Evolutionary conservation across 2,329 filamentous ascomycete genomes (phyloP), one percentile per base, ranked within the genome.

Genomic region (Venturia asperata): DNA sequence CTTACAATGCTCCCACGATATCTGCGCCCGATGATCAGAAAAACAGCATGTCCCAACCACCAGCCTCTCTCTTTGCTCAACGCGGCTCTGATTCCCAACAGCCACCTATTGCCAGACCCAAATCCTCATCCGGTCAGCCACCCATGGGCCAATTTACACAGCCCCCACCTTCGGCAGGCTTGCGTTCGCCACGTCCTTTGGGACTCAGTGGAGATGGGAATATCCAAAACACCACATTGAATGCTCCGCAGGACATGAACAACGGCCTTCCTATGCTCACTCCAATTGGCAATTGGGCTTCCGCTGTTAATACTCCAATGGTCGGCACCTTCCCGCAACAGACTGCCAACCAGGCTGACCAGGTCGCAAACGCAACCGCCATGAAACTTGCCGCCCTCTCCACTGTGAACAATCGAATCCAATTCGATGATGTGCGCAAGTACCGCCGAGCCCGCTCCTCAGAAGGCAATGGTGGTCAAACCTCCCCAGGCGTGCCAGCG

Each of bases 341-440:
- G 70, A 73, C 83, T 69, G 78, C 81, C 68, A 87, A 84, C 65
- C 92, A 97, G 75, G 92, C 92, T 19, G 94, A 99, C 73, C 97
- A 97, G 93, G 89, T 99, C 66, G 94, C 94, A 66, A 99, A 97
- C 74, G 94, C 94, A 34, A 97, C 94, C 19, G 94, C 94, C 27
- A 99, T 99, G 94, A 99, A 99, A 77, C 84, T 99, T 63, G 94
- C 94, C 58, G 94, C 94, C 21, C 82, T 99, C 58, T 97, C 93
- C 5, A 99, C 94, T 2, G 94, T 99, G 62, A 99, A 97, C 80
- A 99, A 97, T 76, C 90, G 94, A 52, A 96, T 99, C 72, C 92
- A 94, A 63, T 82, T 99, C 66, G 94, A 99, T 72, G 94, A 99
- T 75, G 93, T 95, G 68, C 91, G 92, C 73, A 97, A 97, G 78